Evolutionary conservation across 176 grass and related monocot genomes (phyloP), one percentile per base, ranked within the genome.

Genomic region (Bonia amplexicaulis): DNA sequence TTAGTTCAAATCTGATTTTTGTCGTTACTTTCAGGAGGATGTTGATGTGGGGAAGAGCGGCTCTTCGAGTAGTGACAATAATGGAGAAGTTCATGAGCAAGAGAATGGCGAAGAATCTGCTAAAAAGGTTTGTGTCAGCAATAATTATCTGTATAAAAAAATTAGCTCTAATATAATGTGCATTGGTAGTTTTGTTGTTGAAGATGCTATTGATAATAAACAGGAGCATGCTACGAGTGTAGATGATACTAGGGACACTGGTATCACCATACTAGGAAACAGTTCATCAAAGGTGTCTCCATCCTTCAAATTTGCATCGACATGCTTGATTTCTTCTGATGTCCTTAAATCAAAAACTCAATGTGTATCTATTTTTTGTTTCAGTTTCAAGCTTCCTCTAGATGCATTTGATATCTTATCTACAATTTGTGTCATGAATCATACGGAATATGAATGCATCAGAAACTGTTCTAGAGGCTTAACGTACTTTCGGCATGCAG

Each of bases 1-100:
- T n/a, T 82, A 81, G 26, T 16, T 15, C 42, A 23, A 20, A 77
- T 70, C 60, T 77, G 41, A 79, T 41, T 49, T 79, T 16, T n/a
- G 41, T 20, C 12, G 48, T 65, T 79, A n/a, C 20, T 53, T 70
- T 77, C 44, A 78, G 86, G 63, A 74, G 4, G 59, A 74, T 62
- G 40, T 13, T 12, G 17, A 29, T 14, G n/a, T 1, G 1, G 19
- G n/a, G 44, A 82, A 70, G 29, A 31, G 20, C 6, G 33, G 13
- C 59, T 51, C 73, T 44, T 71, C 39, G 25, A 19, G 9, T 2
- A 65, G 52, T 72, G 45, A 10, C 6, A 8, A 78, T 31, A 60
- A 64, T 71, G 66, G 2, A 65, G 73, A 45, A 33, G 65, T 83
- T 45, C 42, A 35, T 25, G 23, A 77, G 10, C 27, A 82, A 67